Percentiles rank a stretch among this genome's conserved stretches.
phyloP scores from a whole-genome alignment of 257 asterid genomes.

The Nicotiana undulata region DNA sequence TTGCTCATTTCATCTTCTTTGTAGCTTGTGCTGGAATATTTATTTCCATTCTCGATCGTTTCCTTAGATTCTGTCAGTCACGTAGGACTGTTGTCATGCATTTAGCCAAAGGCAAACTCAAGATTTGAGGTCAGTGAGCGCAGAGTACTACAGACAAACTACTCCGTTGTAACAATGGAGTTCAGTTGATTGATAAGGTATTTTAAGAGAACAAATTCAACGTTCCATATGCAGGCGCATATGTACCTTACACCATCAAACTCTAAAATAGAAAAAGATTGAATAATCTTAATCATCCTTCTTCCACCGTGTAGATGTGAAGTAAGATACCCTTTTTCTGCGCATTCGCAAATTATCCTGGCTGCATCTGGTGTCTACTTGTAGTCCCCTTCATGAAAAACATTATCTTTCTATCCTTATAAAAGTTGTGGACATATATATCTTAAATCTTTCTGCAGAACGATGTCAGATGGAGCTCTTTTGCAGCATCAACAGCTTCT shows the following conservation, averaged over 20 bases:
- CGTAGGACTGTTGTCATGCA: constrained; percentile 47
- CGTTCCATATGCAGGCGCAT: no score
- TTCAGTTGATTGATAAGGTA: not conserved
- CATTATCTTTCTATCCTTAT: constrained; percentile 49
- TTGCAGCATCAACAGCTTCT: constrained; percentile 22
- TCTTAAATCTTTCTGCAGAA: constrained; percentile 31
- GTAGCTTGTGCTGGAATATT: constrained; percentile 58
- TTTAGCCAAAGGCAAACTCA: constrained; percentile 42
- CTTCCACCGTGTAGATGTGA: constrained; percentile 38
- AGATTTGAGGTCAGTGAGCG: no score
- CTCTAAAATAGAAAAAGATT: no score
- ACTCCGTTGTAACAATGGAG: no score
- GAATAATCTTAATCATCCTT: not conserved
- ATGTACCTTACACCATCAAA: no score
- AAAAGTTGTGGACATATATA: constrained; percentile 48
- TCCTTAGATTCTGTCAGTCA: constrained; percentile 76
- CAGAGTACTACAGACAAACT: no score
- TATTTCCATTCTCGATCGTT: constrained; percentile 75
- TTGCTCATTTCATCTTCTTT: constrained; percentile 50
- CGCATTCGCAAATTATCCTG: constrained; percentile 64
- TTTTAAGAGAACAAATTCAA: not conserved
- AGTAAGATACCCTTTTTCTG: constrained; percentile 64
- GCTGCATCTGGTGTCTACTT: constrained; percentile 74
- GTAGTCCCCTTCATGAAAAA: constrained; percentile 52
- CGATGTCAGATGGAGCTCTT: constrained; percentile 31